Percentiles rank a stretch among this genome's conserved stretches.
Conservation (phyloP, 176 grass and related monocot species). For the Urochloa ruziziensis region DNA sequence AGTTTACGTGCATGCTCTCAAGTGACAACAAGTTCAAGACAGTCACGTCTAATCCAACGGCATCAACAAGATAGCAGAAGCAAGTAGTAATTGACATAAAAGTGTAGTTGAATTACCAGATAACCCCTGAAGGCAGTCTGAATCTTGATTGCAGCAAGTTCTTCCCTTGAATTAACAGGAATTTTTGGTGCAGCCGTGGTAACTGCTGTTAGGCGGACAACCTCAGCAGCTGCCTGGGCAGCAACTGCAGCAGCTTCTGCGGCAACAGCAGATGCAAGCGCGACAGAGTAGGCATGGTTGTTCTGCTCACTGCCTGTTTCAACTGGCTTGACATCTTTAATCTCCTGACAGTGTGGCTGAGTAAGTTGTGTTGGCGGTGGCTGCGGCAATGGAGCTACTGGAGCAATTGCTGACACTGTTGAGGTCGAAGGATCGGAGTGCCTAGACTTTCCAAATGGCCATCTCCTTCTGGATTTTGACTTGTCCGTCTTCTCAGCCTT, state of each 20-base stretch:
- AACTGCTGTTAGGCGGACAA: conserved; percentile 71
- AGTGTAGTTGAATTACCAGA: conserved; percentile 52
- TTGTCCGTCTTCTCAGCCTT: conserved; percentile 51
- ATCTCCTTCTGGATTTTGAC: conserved; percentile 58
- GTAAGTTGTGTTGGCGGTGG: conserved; percentile 33
- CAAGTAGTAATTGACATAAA: background rate
- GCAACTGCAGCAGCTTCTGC: conserved; percentile 87
- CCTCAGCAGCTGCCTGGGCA: conserved; percentile 82
- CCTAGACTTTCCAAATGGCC: conserved; percentile 51
- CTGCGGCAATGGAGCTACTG: conserved; percentile 23
- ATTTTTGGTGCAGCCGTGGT: conserved; percentile 31
- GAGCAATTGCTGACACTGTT: conserved; percentile 15
- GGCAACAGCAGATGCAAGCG: conserved; percentile 71
- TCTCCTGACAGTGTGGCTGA: conserved; percentile 42
- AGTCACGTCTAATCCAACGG: conserved; percentile 1
- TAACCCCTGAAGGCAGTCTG: conserved; percentile 88
- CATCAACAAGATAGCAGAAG: background rate
- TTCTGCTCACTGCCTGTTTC: conserved; percentile 59
- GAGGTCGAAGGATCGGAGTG: conserved; percentile 37
- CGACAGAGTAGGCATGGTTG: conserved; percentile 81
- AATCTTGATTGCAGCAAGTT: conserved; percentile 76
- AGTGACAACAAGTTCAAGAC: conserved; percentile 19
- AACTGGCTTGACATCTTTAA: conserved; percentile 55
- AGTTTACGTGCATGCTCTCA: background rate
- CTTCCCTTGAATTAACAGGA: conserved; percentile 51